phyloP scores from a whole-genome alignment of 176 grass and related monocot genomes.

The Juncus inflexus region DNA sequence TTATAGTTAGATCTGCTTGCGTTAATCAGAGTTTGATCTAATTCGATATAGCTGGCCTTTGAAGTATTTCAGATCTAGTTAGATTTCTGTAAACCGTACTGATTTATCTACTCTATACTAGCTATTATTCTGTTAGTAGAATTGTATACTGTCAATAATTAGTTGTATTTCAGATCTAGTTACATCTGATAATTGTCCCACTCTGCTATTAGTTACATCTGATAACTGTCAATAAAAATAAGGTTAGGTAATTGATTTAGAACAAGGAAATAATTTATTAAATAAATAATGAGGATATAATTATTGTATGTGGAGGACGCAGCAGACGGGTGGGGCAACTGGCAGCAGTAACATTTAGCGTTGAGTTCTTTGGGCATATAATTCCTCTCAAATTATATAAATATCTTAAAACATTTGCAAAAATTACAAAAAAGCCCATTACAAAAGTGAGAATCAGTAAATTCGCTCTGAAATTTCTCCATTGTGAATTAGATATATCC shows the following conservation, averaged over 20 bases:
- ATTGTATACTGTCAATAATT: background rate
- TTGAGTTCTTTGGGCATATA: no score
- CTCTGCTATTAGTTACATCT: background rate
- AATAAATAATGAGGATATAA: no score
- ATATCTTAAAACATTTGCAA: conserved; percentile 47
- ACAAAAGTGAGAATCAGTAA: conserved; percentile 64
- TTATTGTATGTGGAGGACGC: no score
- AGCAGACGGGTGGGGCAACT: no score
- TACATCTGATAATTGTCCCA: background rate
- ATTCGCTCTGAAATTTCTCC: conserved; percentile 89
- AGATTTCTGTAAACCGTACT: background rate
- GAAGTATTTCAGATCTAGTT: background rate
- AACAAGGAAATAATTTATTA: no score
- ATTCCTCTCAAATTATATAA: conserved; percentile 48
- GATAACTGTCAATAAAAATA: no score
- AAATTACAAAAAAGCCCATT: conserved; percentile 49
- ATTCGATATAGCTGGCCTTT: background rate
- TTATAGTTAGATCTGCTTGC: no score
- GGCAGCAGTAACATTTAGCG: no score
- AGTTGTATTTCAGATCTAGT: background rate
- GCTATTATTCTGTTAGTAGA: no score
- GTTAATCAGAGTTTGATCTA: background rate
- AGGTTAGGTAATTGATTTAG: no score
- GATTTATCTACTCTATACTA: background rate
- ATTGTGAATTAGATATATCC: conserved; percentile 86